Base-by-base conservation (phyloP, 1,284 basidiomycete species). In the Pholiota adiposa region DNA sequence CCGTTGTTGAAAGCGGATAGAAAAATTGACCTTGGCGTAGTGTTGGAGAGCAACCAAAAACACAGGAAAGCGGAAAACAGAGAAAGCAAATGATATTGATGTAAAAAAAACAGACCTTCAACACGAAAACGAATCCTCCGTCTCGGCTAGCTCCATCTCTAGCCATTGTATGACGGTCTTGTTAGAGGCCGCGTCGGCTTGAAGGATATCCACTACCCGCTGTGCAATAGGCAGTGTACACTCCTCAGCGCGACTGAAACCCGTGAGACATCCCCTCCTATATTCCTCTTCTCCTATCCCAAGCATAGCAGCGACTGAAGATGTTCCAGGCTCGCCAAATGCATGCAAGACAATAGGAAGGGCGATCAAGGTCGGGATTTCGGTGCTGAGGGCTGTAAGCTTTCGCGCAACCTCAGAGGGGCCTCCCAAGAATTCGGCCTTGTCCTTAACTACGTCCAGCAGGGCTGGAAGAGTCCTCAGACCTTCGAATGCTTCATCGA, bases 211-310 rank as follows among this genome's bases (percentile, higher is more conserved):
- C 25, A 86, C 72, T 40, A 89, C 77, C 31, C 81, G 81, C 65
- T 81, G 78, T 1, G 81, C 87, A 31, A 92, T 83, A 11, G 82
- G 74, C 18, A 73, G 73, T 48, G 85, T 85, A 63, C 84, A 90
- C 66, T 91, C 88, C 63, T 92, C 91, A 40, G 90, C 91, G 52
- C 89, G 78, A 12, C 86, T 85, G 69, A 92, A 92, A 18, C 90
- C 90, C 38, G 83, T 75, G 43, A 93, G 73, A 71, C 87, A 92
- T 38, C 83, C 82, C 62, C 77, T 80, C 53, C 88, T 78, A 67
- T 92, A 93, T 64, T 83, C 83, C 3, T 76, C 80, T 66, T 88
- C 89, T 0, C 80, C 68, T 16, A 91, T 68, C 14, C 83, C 83
- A 18, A 91, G 72, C 65, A 90, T 78, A 12, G 73, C 67, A 3